Conservation (phyloP, 352 stramenopile species). For the Globisporangium paddicum region DNA sequence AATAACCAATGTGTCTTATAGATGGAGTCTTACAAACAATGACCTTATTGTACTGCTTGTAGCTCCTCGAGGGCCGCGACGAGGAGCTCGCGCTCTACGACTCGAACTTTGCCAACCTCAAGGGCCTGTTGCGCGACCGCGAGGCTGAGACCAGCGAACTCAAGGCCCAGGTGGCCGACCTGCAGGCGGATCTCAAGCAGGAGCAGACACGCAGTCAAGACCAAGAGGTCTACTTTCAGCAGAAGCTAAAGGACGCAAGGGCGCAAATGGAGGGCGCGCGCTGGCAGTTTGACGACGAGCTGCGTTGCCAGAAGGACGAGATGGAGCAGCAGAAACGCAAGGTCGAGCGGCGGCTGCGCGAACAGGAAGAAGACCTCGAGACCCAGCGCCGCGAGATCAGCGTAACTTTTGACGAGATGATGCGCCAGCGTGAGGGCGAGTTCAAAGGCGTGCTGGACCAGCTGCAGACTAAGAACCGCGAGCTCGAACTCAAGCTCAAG, state of each 20-base stretch:
- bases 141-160: constrained; percentile 67
- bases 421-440: constrained; percentile 59
- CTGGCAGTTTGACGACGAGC: constrained; percentile 76
- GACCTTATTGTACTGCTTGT: no score
- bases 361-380: constrained; percentile 80
- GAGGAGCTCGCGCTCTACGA: constrained; percentile 88
- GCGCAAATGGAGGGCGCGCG: constrained; percentile 63
- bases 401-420: constrained; percentile 73
- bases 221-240: constrained; percentile 48
- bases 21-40: no score
- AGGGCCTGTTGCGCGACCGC: constrained; percentile 69
- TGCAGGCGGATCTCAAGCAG: constrained; percentile 46
- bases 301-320: constrained; percentile 57
- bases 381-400: constrained; percentile 66
- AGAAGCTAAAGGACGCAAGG: constrained; percentile 73
- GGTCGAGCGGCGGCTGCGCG: constrained; percentile 46
- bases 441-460: constrained; percentile 47
- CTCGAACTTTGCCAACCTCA: constrained; percentile 74
- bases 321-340: constrained; percentile 48
- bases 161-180: constrained; percentile 45
- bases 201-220: constrained; percentile 35
- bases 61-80: constrained; percentile 85
- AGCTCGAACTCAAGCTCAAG: constrained; percentile 67
- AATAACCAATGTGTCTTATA: no score
- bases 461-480: constrained; percentile 31